Evolutionary conservation across 257 asterid genomes (phyloP).

Genomic region (Scutellaria minor): DNA sequence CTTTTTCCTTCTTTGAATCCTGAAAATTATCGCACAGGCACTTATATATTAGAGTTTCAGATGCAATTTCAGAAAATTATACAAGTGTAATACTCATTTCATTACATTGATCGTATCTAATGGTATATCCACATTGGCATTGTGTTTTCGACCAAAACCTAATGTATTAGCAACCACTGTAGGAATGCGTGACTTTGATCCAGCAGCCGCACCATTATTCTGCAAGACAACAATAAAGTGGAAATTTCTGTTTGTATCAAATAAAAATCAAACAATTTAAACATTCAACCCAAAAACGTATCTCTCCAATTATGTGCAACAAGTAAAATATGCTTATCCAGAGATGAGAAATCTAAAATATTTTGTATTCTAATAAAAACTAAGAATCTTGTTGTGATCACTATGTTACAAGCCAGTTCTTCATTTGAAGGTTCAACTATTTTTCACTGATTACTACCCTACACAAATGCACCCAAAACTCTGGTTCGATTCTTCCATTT

Average conservation of each 20-base stretch:
- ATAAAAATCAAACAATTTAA: slow-evolving; percentile 7
- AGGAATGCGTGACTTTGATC: slow-evolving; percentile 81
- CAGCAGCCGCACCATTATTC: slow-evolving; percentile 58
- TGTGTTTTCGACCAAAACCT: slow-evolving; percentile 93
- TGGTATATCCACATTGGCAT: slow-evolving; percentile 93
- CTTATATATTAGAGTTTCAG: background rate
- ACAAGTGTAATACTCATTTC: slow-evolving; percentile 22
- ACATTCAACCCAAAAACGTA: background rate
- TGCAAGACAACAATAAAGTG: slow-evolving; percentile 43
- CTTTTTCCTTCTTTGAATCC: slow-evolving; percentile 79
- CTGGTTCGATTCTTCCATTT: too few species aligned
- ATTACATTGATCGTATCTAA: slow-evolving; percentile 78
- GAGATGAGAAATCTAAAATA: too few species aligned
- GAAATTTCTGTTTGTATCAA: too few species aligned
- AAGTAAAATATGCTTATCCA: too few species aligned
- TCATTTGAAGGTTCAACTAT: too few species aligned
- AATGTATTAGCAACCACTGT: slow-evolving; percentile 76
- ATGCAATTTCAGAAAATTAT: slow-evolving; percentile 20
- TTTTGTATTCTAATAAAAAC: too few species aligned
- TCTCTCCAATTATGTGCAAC: too few species aligned
- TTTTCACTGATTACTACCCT: too few species aligned
- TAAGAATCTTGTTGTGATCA: too few species aligned
- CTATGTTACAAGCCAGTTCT: too few species aligned
- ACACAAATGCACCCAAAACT: too few species aligned
- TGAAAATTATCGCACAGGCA: slow-evolving; percentile 43